Evolutionary conservation across 208 protist species (phyloP).

Genomic region (Herpetomonas tarakana): DNA sequence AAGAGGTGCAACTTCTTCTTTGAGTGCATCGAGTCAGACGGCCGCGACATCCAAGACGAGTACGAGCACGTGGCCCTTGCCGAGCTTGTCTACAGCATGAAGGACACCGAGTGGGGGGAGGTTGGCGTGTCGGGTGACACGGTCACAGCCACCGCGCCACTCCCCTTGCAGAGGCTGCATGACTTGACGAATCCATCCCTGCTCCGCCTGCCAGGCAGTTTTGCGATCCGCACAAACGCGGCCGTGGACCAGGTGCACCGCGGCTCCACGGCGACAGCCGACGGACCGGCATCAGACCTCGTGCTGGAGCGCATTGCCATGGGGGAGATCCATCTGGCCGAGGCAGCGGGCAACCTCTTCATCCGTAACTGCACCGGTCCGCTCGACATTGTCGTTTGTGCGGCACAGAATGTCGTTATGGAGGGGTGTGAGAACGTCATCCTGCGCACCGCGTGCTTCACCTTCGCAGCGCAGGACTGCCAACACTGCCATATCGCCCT

Average conservation of each 20-base stretch:
- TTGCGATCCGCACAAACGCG: slow-evolving; percentile 13
- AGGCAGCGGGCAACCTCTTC: slow-evolving; percentile 45
- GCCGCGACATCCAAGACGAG: background rate
- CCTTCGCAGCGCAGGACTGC: slow-evolving; percentile 51
- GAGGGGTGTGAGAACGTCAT: slow-evolving; percentile 64
- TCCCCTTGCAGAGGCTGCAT: slow-evolving; percentile 33
- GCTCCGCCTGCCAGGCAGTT: slow-evolving; percentile 22
- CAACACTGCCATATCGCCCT: slow-evolving; percentile 63
- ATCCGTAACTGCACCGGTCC: slow-evolving; percentile 63
- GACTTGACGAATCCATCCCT: slow-evolving; percentile 36
- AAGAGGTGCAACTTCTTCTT: slow-evolving; percentile 1
- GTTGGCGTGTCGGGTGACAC: background rate
- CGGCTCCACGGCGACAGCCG: too few species aligned
- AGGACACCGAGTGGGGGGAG: background rate
- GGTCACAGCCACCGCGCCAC: background rate
- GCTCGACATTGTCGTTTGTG: slow-evolving; percentile 65
- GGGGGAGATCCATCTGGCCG: slow-evolving; percentile 59
- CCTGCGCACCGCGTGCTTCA: slow-evolving; percentile 51
- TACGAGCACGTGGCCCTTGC: background rate
- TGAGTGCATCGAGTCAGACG: background rate
- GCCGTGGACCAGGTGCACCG: background rate
- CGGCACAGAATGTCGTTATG: slow-evolving; percentile 49
- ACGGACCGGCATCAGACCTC: slow-evolving; percentile 32
- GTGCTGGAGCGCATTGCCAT: slow-evolving; percentile 48
- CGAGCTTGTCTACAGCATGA: background rate